Conservation (phyloP, 208 protist species). For the Zelonia costaricensis region DNA sequence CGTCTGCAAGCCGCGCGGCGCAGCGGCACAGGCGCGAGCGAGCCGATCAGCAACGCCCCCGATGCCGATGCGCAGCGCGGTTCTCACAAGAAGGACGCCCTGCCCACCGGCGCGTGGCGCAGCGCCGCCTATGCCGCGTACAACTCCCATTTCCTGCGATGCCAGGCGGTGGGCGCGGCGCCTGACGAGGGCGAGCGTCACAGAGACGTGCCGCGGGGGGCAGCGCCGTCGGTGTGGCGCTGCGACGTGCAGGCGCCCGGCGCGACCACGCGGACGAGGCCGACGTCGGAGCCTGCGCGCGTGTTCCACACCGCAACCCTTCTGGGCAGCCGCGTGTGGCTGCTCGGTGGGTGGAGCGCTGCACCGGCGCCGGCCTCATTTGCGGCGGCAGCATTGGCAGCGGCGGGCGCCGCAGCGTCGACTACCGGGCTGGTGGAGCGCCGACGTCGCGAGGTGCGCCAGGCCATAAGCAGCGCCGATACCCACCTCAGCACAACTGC, state of each 20-base stretch:
- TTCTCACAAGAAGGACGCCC: no score
- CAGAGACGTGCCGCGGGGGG: no score
- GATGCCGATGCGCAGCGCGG: no score
- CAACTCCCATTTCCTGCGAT: constrained; percentile 17
- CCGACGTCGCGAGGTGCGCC: constrained; percentile 21
- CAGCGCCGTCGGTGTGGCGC: background rate
- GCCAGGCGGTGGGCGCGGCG: no score
- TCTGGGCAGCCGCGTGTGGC: constrained; percentile 22
- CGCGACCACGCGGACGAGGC: background rate
- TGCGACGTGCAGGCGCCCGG: background rate
- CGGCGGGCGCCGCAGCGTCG: no score
- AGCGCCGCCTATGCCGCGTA: no score
- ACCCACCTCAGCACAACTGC: no score
- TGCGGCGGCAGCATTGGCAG: background rate
- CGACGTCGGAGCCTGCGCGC: background rate
- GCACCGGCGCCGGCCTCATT: background rate
- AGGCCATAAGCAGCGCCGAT: background rate
- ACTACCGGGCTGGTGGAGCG: constrained; percentile 28
- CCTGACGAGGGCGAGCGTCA: background rate
- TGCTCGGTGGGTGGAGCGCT: constrained; percentile 25
- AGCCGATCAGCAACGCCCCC: no score
- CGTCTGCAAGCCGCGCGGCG: no score
- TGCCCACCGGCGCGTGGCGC: no score
- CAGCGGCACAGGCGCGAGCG: no score
- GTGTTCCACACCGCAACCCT: constrained; percentile 29